Evolutionary conservation across 306 rosid genomes (phyloP).

Genomic region (Inga leiocalycina): DNA sequence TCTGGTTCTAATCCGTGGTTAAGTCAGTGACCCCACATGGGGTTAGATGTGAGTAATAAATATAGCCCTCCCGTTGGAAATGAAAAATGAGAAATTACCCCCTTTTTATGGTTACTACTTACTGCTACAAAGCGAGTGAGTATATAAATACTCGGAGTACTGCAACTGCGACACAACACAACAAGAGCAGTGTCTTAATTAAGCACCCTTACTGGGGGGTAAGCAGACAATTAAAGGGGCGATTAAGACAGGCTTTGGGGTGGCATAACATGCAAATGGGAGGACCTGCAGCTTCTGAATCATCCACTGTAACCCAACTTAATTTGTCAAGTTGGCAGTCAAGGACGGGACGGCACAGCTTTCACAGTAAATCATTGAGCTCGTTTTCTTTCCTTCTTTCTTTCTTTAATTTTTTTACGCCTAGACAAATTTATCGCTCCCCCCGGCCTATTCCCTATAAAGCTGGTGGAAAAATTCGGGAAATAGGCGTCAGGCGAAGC

Average conservation of each 20-base stretch:
- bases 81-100: background rate
- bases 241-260: conserved; percentile 25
- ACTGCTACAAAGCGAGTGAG: background rate
- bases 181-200: background rate
- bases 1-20: conserved; percentile 91
- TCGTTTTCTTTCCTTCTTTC: background rate
- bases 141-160: background rate
- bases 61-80: conserved; percentile 32
- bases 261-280: conserved; percentile 34
- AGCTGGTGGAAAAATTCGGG: conserved; percentile 10
- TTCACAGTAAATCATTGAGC: conserved; percentile 39
- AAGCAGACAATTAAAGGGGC: background rate
- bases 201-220: background rate
- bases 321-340: conserved; percentile 54
- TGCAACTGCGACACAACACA: background rate
- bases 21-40: conserved; percentile 61
- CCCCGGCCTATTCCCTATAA: background rate
- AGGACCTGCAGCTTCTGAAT: conserved; percentile 54
- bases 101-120: background rate
- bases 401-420: background rate
- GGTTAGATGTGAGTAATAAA: conserved; percentile 81
- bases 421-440: background rate
- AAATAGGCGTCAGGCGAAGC: background rate
- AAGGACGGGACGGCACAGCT: conserved; percentile 41
- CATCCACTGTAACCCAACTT: conserved; percentile 61